phyloP scores from a whole-genome alignment of 495 filamentous ascomycete species.

The Xylaria venustula region DNA sequence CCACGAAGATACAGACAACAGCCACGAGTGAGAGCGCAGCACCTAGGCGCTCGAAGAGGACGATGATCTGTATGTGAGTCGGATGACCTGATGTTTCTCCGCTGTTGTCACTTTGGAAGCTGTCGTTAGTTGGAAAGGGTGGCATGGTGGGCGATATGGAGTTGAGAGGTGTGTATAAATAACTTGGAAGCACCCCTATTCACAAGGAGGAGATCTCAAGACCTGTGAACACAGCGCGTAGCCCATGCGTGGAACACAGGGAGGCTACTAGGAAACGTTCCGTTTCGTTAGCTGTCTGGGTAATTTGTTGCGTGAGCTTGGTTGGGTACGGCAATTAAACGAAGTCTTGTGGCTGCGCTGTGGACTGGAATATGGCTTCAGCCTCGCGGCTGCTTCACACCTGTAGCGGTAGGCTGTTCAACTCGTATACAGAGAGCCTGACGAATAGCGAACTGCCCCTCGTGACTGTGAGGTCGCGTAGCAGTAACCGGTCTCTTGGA shows the following conservation, averaged over 20 bases:
- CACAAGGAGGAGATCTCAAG: not conserved
- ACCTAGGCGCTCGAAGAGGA: slow-evolving; percentile 45
- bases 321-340: too few species aligned
- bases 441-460: too few species aligned
- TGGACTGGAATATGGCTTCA: too few species aligned
- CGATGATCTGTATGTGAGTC: slow-evolving; percentile 31
- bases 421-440: too few species aligned
- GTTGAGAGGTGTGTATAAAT: not conserved
- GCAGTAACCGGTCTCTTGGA: too few species aligned
- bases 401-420: too few species aligned
- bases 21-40: slow-evolving; percentile 64
- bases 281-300: not conserved
- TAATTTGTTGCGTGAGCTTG: not conserved
- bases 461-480: too few species aligned
- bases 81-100: not conserved
- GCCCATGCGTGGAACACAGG: too few species aligned
- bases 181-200: not conserved
- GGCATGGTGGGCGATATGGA: not conserved
- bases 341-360: not conserved
- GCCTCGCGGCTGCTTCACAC: too few species aligned
- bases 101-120: not conserved
- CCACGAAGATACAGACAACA: slow-evolving; percentile 67
- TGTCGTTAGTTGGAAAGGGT: not conserved
- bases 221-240: not conserved
- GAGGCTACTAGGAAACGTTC: not conserved